Percentiles rank a stretch among this genome's conserved stretches.
These are phyloP conservation scores for Prunella vulgaris DNA, from an alignment of 257 asterid genomes.

Conservation along the genomic window DNA sequence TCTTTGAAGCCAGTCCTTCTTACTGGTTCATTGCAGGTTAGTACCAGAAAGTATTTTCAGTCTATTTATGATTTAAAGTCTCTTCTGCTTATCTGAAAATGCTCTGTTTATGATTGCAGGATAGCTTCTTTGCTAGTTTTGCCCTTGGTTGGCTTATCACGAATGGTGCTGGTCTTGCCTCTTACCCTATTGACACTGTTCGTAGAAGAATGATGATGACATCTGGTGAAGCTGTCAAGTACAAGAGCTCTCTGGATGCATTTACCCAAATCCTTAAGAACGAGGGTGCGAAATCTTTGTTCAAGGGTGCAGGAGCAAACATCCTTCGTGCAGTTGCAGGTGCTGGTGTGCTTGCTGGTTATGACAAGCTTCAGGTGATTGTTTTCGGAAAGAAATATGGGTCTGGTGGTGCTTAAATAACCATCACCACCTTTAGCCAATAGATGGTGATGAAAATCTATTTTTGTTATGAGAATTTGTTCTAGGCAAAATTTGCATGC, in stretches of 20 bases:
- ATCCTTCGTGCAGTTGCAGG: constrained; percentile 91
- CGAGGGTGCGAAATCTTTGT: constrained; percentile 75
- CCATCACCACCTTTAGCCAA: not conserved
- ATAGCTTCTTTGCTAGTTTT: constrained; percentile 89
- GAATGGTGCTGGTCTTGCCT: constrained; percentile 90
- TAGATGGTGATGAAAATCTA: constrained; percentile 58
- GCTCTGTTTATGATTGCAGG: constrained; percentile 55
- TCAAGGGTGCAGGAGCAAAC: constrained; percentile 96
- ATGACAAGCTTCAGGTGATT: constrained; percentile 82
- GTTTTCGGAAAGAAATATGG: constrained; percentile 90
- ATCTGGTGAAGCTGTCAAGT: constrained; percentile 92
- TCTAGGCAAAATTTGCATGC: constrained; percentile 10
- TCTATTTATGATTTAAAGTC: not conserved
- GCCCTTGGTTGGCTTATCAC: constrained; percentile 95
- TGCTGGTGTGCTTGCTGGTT: constrained; percentile 92
- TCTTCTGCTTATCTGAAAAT: not conserved
- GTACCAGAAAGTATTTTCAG: not conserved
- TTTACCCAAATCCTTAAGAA: constrained; percentile 68
- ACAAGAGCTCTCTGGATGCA: constrained; percentile 83
- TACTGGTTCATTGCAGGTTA: constrained; percentile 70
- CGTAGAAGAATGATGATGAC: constrained; percentile 99
- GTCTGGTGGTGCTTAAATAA: constrained; percentile 68
- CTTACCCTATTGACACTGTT: constrained; percentile 86
- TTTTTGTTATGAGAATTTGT: constrained; percentile 37
- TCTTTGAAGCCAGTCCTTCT: constrained; percentile 80